Base-by-base conservation (phyloP, 1,284 basidiomycete species). In the Apiotrichum sp. region DNA sequence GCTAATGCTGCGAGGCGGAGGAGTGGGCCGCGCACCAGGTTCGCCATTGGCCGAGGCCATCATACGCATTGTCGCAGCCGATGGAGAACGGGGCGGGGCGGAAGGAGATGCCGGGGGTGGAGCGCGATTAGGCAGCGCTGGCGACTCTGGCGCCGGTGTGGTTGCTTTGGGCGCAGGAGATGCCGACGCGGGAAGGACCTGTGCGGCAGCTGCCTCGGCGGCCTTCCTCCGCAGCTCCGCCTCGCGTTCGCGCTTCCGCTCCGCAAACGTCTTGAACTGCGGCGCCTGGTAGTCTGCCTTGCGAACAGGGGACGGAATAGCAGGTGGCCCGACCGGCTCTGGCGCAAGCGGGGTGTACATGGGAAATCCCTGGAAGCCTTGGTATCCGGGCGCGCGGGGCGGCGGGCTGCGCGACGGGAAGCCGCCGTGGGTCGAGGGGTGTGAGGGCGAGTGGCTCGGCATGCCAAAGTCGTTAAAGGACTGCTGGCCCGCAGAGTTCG, bases 211-310 rank as follows among this genome's bases (percentile, higher is more conserved):
- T 8, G 64, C 62, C 39, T 40, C 47, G 1, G 35, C 47, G 9
- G 47, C 47, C 47, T 48, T 34, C 6, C 47, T 6, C 47, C 56
- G 46, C 33, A 68, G 36, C 2, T 65, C 66, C 36, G 58, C 44
- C 45, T 74, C 71, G 42, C 70, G 71, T 35, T 68, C 72, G 34
- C 68, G 56, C 56, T 67, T 70, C 31, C 72, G 62, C 29, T 74
- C 71, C 57, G 73, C 71, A 51, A 74, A 76, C 3, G 74, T 74
- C 56, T 68, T 66, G 53, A 76, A 72, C 9, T 69, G 65, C 1
- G 74, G 74, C 3, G 71, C 56, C 9, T 64, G 68, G 55, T 75
- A 75, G 0, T 60, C 62, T 6, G 59, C 36, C 4, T 36, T 34
- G 11, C n/a, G 47, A 5, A 48, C 47, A 6, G 47, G 47, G 1